phyloP scores from a whole-genome alignment of 352 stramenopile genomes.

The Hyaloperonospora brassicae region DNA sequence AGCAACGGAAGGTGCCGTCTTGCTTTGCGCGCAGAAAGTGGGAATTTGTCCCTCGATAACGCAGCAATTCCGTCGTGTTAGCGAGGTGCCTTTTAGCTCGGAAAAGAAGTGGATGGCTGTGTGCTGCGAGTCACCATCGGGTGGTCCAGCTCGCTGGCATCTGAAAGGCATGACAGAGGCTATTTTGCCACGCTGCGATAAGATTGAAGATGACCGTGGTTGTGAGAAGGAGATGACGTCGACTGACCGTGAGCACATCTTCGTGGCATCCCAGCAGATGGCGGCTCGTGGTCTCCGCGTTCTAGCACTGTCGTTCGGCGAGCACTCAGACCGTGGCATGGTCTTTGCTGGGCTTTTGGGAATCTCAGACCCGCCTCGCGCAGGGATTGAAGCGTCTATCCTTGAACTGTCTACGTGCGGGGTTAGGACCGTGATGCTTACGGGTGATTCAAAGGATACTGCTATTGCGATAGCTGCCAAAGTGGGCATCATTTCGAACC shows the following conservation, averaged over 20 bases:
- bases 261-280: conserved; percentile 57
- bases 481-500: conserved; percentile 85
- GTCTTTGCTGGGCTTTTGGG: conserved; percentile 91
- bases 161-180: conserved; percentile 81
- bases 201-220: conserved; percentile 67
- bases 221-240: conserved; percentile 56
- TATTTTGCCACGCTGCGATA: conserved; percentile 64
- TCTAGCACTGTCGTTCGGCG: conserved; percentile 85
- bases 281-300: conserved; percentile 75
- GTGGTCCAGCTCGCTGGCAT: conserved; percentile 53
- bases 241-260: conserved; percentile 55
- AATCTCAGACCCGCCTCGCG: conserved; percentile 81
- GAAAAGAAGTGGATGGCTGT: conserved; percentile 97
- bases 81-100: conserved; percentile 92
- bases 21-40: conserved; percentile 62
- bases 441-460: conserved; percentile 93
- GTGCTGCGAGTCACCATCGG: conserved; percentile 43
- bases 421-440: conserved; percentile 89
- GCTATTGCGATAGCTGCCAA: conserved; percentile 91
- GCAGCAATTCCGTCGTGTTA: conserved; percentile 60
- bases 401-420: conserved; percentile 43
- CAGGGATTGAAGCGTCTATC: conserved; percentile 59
- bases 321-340: conserved; percentile 73
- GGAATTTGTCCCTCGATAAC: conserved; percentile 36
- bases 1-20: conserved; percentile 66